Base-by-base conservation (phyloP, 2,329 filamentous ascomycete species). In the Penicillium palitans region DNA sequence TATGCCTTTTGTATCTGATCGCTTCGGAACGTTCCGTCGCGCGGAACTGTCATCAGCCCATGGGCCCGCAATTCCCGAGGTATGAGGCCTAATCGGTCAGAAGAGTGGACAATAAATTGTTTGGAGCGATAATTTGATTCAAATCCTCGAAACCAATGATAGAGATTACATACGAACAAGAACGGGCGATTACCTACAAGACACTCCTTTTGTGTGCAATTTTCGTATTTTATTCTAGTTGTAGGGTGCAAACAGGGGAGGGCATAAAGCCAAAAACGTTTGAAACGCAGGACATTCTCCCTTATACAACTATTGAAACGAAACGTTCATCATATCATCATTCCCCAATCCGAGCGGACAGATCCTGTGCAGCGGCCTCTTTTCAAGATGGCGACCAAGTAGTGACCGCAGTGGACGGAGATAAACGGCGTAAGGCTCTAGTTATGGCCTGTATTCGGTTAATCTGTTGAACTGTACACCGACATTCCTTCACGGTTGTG, bases 1-100 rank as follows among this genome's bases (percentile, higher is more conserved):
- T 8, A 21, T 55, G 4, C 9, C 46, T 51, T 56, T 56, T 41
- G 49, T 57, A 57, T 47, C 25, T 57, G 27, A 25, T 13, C 2
- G 6, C 24, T 13, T 45, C 53, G 46, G 53, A 56, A 51, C 9
- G 24, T 56, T 56, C 53, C 53, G 53, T 41, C 27, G 21, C 27
- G 53, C 53, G 53, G 53, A 55, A 55, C 29, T 33, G 44, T 6
- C 44, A 15, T 1, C 19, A 5, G 6, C 21, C 13, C 13, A 7
- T 5, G 21, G 21, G 19, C 39, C 39, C 19, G 13, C 49, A 3
- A 44, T 27, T 29, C 52, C 52, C 52, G 52, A 47, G 25, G 44
- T 31, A 19, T 19, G n/a, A 2, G n/a, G n/a, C 17, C 15, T 10
- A 27, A 17, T 13, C 2, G 3, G 19, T 15, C n/a, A 24, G 7